Evolutionary conservation across 345 rosid genomes (phyloP), one percentile per base, ranked within the genome.

Genomic region (Carallia brachiata): DNA sequence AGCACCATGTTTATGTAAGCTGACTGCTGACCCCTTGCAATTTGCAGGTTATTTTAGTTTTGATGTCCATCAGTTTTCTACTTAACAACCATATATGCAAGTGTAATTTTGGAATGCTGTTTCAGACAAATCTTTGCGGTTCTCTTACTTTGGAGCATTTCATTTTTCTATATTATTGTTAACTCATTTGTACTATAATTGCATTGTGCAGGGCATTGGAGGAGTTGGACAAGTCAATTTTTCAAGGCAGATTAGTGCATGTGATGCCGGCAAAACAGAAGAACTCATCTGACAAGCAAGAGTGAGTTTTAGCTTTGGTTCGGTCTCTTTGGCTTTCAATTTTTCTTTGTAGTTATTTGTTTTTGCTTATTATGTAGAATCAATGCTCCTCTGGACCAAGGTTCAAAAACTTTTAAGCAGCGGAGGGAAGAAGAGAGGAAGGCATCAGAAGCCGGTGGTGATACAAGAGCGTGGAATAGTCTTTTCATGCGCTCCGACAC

Each of bases 241-340:
- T 94, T 74, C 98, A 91, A 79, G 98, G 97, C 2, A 87, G 98
- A 74, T 79, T 94, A 80, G 70, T 94, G 84, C 98, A 94, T 83
- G 81, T 94, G 62, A 68, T 91, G 88, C 93, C 90, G 58, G 88
- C 97, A 50, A 84, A 82, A 78, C 82, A 73, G 73, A 89, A 85
- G 58, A 59, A 61, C 34, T 48, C 78, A 15, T 70, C 87, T 61
- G 82, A 83, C 57, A 87, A 87, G 67, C 83, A 75, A 79, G 84
- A 73, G 98, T 91, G 69, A 80, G 87, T 78, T 55, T 10, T 66
- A 32, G 17, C 32, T 79, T 1, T 12, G 5, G 69, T 23, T 39
- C 16, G 27, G 7, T 67, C 30, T 75, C 59, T 68, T 34, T 13
- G 71, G 19, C 44, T 28, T 67, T 68, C 58, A 60, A 47, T 23